phyloP scores from a whole-genome alignment of 768 basidiomycete genomes.

The Basidioascus undulatus region DNA sequence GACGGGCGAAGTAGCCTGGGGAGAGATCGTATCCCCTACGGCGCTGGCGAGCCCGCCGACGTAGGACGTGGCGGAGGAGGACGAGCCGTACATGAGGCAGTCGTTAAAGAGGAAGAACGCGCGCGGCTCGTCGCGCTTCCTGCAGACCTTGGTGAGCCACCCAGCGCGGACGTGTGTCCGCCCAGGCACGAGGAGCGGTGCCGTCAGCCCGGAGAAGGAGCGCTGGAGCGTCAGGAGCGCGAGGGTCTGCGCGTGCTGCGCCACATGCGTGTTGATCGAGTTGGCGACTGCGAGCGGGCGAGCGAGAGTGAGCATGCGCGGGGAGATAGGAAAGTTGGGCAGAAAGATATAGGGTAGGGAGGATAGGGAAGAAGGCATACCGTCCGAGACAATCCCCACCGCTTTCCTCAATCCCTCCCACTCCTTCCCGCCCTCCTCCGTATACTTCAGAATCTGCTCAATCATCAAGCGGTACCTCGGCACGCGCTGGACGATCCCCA shows the following conservation, averaged over 20 bases:
- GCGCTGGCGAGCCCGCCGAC: too few relatives aligned
- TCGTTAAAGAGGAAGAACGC: constrained; percentile 68
- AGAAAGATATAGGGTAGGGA: neutral
- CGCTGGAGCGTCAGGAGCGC: constrained; percentile 54
- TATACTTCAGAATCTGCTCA: constrained; percentile 6
- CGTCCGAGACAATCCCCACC: constrained; percentile 8
- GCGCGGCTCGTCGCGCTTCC: constrained; percentile 23
- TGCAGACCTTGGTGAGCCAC: constrained; percentile 9
- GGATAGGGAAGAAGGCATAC: neutral
- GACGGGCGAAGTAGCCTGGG: neutral
- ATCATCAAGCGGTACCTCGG: constrained; percentile 12
- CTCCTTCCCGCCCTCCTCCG: constrained; percentile 10
- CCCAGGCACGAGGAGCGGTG: constrained; percentile 54
- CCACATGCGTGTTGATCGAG: constrained; percentile 11
- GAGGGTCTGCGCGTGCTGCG: constrained; percentile 44
- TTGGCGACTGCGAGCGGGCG: constrained; percentile 7
- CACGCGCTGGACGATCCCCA: constrained; percentile 12
- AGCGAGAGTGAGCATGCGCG: too few relatives aligned
- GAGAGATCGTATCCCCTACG: too few relatives aligned
- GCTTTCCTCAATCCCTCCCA: constrained; percentile 4
- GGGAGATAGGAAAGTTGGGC: too few relatives aligned
- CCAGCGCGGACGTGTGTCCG: constrained; percentile 46
- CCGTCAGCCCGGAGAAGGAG: constrained; percentile 47
- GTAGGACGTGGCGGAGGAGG: too few relatives aligned
- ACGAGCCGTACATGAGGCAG: constrained; percentile 39